Conservation (phyloP, 495 filamentous ascomycete genomes). For the Penicillium psychrofluorescens region DNA sequence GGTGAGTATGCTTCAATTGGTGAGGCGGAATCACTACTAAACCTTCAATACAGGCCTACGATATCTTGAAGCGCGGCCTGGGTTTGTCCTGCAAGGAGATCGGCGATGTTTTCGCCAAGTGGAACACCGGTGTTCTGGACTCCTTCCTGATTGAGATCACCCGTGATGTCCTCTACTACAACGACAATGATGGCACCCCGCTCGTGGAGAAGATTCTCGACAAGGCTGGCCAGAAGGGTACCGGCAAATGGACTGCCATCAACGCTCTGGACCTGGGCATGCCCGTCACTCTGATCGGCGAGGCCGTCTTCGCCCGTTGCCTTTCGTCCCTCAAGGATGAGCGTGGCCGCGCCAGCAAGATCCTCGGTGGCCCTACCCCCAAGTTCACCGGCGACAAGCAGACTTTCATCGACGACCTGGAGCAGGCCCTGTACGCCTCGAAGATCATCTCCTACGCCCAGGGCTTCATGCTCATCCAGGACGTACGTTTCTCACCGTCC, state of each 20-base stretch:
- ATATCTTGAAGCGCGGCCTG: conserved; percentile 97
- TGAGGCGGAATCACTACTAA: too few relatives aligned
- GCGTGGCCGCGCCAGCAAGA: conserved; percentile 71
- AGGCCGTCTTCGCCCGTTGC: conserved; percentile 93
- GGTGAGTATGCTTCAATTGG: conserved; percentile 39
- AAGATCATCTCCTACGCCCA: conserved; percentile 99
- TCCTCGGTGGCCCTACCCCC: conserved; percentile 69
- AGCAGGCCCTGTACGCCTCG: conserved; percentile 97
- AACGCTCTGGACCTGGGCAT: conserved; percentile 97
- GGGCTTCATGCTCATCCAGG: conserved; percentile 99
- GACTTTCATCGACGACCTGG: conserved; percentile 89
- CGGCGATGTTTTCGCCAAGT: conserved; percentile 85
- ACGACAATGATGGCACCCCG: conserved; percentile 83
- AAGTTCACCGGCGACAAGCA: conserved; percentile 86
- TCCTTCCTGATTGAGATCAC: conserved; percentile 99
- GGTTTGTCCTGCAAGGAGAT: conserved; percentile 84
- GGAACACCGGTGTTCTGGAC: conserved; percentile 98
- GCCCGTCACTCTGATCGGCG: conserved; percentile 96
- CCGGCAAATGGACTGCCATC: conserved; percentile 99
- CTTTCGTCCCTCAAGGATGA: conserved; percentile 90
- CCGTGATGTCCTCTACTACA: conserved; percentile 92
- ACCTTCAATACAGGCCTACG: conserved; percentile 71
- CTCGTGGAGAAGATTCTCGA: conserved; percentile 98
- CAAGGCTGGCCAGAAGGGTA: conserved; percentile 98
- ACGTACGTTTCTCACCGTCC: conserved; percentile 51